These are phyloP conservation scores for Pleurostoma richardsiae DNA, from an alignment of 2,329 filamentous ascomycete species.

Conservation along the genomic window DNA sequence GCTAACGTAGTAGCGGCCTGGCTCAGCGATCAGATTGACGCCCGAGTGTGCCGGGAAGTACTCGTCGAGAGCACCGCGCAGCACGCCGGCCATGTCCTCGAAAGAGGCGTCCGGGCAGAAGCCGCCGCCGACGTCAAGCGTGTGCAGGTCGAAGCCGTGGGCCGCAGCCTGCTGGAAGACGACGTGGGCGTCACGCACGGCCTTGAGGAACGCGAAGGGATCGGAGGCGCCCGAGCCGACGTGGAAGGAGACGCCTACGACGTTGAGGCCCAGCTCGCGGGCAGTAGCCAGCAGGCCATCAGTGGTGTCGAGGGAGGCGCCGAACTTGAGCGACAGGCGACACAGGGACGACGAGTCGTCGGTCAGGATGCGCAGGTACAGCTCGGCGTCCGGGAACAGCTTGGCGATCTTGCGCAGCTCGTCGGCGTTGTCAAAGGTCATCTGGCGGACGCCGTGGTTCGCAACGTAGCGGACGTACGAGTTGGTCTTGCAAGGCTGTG, in stretches of 20 bases:
- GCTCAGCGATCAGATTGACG: constrained; percentile 89
- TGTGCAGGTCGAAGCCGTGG: constrained; percentile 76
- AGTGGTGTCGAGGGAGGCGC: constrained; percentile 80
- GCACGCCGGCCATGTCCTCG: constrained; percentile 78
- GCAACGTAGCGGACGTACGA: constrained; percentile 92
- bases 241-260: constrained; percentile 96
- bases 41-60: constrained; percentile 72
- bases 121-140: constrained; percentile 89
- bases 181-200: constrained; percentile 79
- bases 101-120: constrained; percentile 82
- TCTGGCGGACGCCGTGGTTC: constrained; percentile 82
- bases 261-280: constrained; percentile 76
- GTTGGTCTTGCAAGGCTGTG: constrained; percentile 99
- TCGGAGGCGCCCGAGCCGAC: constrained; percentile 95
- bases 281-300: constrained; percentile 74
- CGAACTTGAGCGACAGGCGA: constrained; percentile 95
- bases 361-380: constrained; percentile 91
- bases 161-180: constrained; percentile 82
- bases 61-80: constrained; percentile 74
- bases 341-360: constrained; percentile 94
- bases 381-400: constrained; percentile 81
- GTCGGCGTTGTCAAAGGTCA: constrained; percentile 99
- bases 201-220: constrained; percentile 84
- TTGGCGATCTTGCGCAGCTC: constrained; percentile 98
- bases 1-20: constrained; percentile 92